phyloP scores from a whole-genome alignment of 2,329 filamentous ascomycete genomes.

The Sarocladium strictum region DNA sequence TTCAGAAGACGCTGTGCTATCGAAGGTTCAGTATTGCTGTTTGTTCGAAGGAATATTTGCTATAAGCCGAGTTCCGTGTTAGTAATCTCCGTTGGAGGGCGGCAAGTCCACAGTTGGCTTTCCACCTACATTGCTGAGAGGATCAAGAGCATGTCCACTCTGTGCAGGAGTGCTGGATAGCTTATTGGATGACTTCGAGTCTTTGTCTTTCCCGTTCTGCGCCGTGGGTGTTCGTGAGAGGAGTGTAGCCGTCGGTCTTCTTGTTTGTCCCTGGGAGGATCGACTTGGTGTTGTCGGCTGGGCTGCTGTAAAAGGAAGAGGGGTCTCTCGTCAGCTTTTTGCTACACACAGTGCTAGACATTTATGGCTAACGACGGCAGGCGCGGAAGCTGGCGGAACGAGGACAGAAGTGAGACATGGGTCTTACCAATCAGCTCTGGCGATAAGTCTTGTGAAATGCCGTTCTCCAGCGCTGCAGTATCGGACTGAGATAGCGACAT shows the following conservation, averaged over 20 bases:
- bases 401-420: neutral
- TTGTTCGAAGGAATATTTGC: slow-evolving; percentile 35
- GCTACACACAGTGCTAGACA: neutral
- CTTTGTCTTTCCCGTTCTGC: slow-evolving; percentile 26
- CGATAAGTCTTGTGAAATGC: neutral
- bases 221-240: slow-evolving; percentile 53
- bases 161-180: slow-evolving; percentile 19
- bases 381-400: neutral
- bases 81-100: neutral
- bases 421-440: neutral
- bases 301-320: neutral
- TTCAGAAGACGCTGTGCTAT: slow-evolving; percentile 51
- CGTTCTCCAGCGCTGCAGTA: neutral
- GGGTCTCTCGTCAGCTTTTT: slow-evolving; percentile 6
- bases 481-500: neutral
- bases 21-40: slow-evolving; percentile 32
- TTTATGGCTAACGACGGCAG: neutral
- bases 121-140: slow-evolving; percentile 29
- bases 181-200: slow-evolving; percentile 22
- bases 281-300: slow-evolving; percentile 12
- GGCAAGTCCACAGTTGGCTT: neutral
- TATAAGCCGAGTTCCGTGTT: slow-evolving; percentile 11
- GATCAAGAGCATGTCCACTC: slow-evolving; percentile 26
- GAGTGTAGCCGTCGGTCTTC: slow-evolving; percentile 16
- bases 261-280: slow-evolving; percentile 9